Evolutionary conservation across 768 basidiomycete genomes (phyloP).

Genomic region (Tulasnella sp.): DNA sequence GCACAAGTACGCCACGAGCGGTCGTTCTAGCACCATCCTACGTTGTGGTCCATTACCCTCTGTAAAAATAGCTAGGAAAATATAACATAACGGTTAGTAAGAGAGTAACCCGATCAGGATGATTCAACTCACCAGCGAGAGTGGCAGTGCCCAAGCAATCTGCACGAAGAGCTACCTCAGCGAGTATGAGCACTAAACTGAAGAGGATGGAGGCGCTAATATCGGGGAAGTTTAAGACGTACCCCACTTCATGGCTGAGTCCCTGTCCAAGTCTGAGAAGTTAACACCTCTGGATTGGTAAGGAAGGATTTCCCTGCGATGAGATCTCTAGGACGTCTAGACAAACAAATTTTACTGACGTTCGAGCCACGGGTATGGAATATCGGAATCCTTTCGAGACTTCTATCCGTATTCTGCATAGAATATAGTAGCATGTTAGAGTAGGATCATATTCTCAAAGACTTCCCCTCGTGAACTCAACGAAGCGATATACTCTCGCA

Average conservation of each 20-base stretch:
- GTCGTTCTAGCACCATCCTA: background rate
- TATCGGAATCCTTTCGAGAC: background rate
- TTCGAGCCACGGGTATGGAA: constrained; percentile 2
- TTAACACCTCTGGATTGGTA: background rate
- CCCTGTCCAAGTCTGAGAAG: constrained; percentile 6
- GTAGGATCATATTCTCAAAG: background rate
- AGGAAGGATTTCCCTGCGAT: background rate
- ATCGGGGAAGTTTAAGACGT: background rate
- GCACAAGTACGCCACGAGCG: background rate
- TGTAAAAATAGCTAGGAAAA: background rate
- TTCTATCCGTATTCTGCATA: background rate
- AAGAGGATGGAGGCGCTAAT: background rate
- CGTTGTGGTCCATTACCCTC: background rate
- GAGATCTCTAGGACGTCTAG: background rate
- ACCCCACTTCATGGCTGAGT: constrained; percentile 8
- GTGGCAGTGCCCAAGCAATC: background rate
- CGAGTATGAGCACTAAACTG: background rate
- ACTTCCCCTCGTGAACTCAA: background rate
- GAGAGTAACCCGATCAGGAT: background rate
- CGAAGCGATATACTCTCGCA: background rate
- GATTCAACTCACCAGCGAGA: background rate
- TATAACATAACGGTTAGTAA: background rate
- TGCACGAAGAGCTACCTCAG: background rate
- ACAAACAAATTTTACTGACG: background rate
- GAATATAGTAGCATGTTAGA: background rate